Evolutionary conservation across 345 rosid genomes (phyloP).

Genomic region (Clarkia xantiana): DNA sequence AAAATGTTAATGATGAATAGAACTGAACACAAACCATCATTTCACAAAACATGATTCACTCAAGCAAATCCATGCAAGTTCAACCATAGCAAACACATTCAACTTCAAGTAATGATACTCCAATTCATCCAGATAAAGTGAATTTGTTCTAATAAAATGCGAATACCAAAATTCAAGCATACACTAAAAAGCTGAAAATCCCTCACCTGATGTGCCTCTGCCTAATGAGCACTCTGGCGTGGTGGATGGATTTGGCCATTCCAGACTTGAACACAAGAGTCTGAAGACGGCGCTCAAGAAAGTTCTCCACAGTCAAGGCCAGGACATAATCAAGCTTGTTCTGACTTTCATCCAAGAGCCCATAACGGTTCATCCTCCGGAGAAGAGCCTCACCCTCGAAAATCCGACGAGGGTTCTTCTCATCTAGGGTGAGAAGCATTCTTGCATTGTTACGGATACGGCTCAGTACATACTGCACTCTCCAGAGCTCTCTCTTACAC

Average conservation of each 20-base stretch:
- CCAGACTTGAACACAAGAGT: constrained; percentile 37
- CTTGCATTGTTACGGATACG: constrained; percentile 41
- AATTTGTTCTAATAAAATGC: no score
- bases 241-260: constrained; percentile 41
- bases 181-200: constrained; percentile 8
- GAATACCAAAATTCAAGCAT: background rate
- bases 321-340: constrained; percentile 36
- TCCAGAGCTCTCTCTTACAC: constrained; percentile 44
- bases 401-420: constrained; percentile 43
- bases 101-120: background rate
- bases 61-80: background rate
- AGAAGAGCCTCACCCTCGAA: constrained; percentile 44
- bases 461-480: constrained; percentile 40
- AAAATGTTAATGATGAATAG: no score
- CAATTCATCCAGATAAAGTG: no score
- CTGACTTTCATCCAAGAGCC: constrained; percentile 29
- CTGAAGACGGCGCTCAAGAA: constrained; percentile 36
- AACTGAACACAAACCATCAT: no score
- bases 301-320: constrained; percentile 35
- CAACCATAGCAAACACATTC: no score
- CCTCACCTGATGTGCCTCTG: constrained; percentile 42
- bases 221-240: constrained; percentile 36
- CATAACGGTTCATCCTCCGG: constrained; percentile 33
- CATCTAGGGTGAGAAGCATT: constrained; percentile 40
- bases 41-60: no score